These are phyloP conservation scores for Citrullus amarus DNA, from an alignment of 306 rosid species.

Conservation along the genomic window DNA sequence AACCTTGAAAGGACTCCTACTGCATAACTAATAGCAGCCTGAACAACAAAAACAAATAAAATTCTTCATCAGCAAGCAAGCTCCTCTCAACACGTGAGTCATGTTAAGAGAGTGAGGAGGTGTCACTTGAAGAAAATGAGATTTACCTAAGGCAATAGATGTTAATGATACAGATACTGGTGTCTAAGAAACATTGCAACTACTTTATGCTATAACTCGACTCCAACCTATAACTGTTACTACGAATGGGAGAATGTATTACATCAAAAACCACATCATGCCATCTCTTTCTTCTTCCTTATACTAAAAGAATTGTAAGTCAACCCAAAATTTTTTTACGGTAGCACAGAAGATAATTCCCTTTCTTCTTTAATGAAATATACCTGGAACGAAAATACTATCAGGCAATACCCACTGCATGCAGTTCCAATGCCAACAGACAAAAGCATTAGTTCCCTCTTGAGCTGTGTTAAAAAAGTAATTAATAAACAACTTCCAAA, in stretches of 20 bases:
- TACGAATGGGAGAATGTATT: background rate
- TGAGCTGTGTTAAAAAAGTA: conserved; percentile 45
- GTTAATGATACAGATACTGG: background rate
- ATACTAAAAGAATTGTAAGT: background rate
- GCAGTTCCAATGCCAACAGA: conserved; percentile 74
- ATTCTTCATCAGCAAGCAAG: background rate
- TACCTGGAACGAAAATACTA: conserved; percentile 79
- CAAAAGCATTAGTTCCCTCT: conserved; percentile 73
- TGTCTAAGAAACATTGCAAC: background rate
- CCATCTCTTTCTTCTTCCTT: background rate
- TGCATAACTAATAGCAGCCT: conserved; percentile 80
- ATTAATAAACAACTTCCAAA: conserved; percentile 13
- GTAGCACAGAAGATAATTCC: background rate
- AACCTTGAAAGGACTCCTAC: conserved; percentile 73
- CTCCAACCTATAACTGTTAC: background rate
- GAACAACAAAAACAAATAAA: conserved; percentile 1
- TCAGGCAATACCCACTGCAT: conserved; percentile 69
- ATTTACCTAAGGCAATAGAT: background rate
- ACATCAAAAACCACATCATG: background rate
- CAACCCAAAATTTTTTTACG: background rate
- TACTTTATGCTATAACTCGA: background rate
- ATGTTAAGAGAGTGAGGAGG: background rate
- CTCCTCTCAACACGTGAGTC: background rate
- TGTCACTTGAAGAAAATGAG: background rate
- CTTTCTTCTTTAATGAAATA: background rate